These are phyloP conservation scores for Lolium perenne DNA, from an alignment of 176 grass and related monocot genomes.

Conservation along the genomic window DNA sequence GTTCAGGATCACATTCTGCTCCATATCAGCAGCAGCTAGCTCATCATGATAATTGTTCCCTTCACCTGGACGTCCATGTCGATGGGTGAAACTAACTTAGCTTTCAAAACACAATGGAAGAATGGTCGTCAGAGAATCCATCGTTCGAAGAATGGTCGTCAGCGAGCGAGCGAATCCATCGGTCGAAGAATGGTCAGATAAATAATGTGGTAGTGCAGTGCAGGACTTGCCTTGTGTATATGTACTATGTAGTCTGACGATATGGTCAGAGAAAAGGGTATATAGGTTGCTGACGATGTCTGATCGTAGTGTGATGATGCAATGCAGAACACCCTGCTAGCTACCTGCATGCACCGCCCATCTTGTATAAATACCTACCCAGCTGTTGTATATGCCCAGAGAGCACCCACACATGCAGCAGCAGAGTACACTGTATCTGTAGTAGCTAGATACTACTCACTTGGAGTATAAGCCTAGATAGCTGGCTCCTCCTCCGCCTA, in stretches of 20 bases:
- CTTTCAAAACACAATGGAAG: background rate
- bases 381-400: background rate
- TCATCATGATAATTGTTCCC: too few species aligned
- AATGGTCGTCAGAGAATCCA: background rate
- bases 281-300: too few species aligned
- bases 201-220: background rate
- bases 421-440: background rate
- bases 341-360: slow-evolving; percentile 10
- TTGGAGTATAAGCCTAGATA: too few species aligned
- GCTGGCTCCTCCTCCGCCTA: background rate
- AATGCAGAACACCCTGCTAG: background rate
- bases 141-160: background rate
- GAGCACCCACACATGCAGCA: background rate
- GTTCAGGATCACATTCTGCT: background rate
- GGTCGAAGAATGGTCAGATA: background rate
- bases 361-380: slow-evolving; percentile 33
- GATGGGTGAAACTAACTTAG: background rate
- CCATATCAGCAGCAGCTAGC: background rate
- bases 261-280: background rate
- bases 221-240: too few species aligned
- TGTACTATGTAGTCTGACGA: too few species aligned
- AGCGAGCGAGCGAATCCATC: background rate
- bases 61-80: background rate
- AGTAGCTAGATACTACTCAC: too few species aligned
- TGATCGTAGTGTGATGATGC: too few species aligned